phyloP scores from a whole-genome alignment of 2,329 filamentous ascomycete genomes.

The Exophiala xenobiotica region DNA sequence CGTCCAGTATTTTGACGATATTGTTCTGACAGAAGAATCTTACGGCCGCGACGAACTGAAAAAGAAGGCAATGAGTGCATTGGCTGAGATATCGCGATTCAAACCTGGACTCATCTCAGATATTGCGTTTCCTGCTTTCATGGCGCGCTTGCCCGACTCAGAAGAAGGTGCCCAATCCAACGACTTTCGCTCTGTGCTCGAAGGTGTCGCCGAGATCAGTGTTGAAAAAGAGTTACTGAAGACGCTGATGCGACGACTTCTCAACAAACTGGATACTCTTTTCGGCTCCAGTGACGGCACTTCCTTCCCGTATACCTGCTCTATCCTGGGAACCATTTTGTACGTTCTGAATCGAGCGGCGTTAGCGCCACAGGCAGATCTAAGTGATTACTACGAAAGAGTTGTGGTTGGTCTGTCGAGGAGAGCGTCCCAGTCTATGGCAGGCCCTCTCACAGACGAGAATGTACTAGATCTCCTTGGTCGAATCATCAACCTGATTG shows the following conservation, averaged over 20 bases:
- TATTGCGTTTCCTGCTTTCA: constrained; percentile 65
- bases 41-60: constrained; percentile 58
- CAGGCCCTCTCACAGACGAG: constrained; percentile 50
- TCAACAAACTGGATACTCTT: constrained; percentile 61
- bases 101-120: constrained; percentile 63
- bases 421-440: constrained; percentile 36
- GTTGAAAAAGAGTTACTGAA: constrained; percentile 63
- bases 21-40: constrained; percentile 60
- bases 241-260: constrained; percentile 60
- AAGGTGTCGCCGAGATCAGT: constrained; percentile 64
- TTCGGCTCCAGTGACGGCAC: constrained; percentile 50
- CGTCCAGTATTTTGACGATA: constrained; percentile 59
- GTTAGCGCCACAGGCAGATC: constrained; percentile 8
- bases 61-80: constrained; percentile 56
- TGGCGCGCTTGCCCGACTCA: constrained; percentile 62
- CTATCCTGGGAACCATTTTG: constrained; percentile 60
- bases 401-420: constrained; percentile 49
- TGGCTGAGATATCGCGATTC: constrained; percentile 61
- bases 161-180: constrained; percentile 45
- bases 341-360: constrained; percentile 53
- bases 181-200: constrained; percentile 57
- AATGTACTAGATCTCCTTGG: constrained; percentile 60
- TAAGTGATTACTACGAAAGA: constrained; percentile 51
- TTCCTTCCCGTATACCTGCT: constrained; percentile 55
- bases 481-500: constrained; percentile 59